These are phyloP conservation scores for Xylariaceae sp. DNA, from an alignment of 2,329 filamentous ascomycete species.

Conservation along the genomic window DNA sequence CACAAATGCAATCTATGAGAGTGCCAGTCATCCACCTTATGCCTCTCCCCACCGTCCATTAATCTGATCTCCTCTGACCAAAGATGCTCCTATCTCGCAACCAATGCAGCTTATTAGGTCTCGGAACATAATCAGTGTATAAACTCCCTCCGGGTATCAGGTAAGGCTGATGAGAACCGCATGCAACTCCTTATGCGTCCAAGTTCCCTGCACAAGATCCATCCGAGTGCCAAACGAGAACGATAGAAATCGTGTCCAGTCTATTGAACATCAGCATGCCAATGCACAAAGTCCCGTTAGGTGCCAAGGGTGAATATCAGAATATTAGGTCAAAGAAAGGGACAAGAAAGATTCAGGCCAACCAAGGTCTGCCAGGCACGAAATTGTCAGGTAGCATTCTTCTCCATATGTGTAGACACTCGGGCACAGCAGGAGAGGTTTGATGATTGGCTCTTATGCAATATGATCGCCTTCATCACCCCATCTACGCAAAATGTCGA, in stretches of 20 bases:
- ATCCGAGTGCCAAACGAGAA: not conserved
- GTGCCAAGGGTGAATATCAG: not conserved
- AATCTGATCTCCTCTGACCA: not conserved
- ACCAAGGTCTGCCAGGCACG: too few relatives aligned
- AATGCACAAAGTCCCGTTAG: not conserved
- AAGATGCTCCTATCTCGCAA: not conserved
- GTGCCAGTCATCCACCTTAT: not conserved
- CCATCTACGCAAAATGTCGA: slow-evolving; percentile 29
- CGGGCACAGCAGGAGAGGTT: too few relatives aligned
- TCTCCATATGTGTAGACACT: too few relatives aligned
- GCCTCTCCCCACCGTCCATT: not conserved
- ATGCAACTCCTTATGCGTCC: too few relatives aligned
- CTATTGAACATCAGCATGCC: not conserved
- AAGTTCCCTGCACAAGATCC: not conserved
- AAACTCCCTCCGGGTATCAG: too few relatives aligned
- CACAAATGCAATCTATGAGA: too few relatives aligned
- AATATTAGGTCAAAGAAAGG: not conserved
- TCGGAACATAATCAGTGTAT: too few relatives aligned
- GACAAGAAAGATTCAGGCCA: not conserved
- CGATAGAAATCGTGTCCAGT: not conserved
- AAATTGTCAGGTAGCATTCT: too few relatives aligned
- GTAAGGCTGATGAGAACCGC: too few relatives aligned
- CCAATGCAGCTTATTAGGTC: not conserved
- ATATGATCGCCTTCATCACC: slow-evolving; percentile 5
- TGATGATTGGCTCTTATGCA: not conserved